Percentiles rank a stretch among this genome's conserved stretches.
phyloP scores from a whole-genome alignment of 192 early-diverging fungal genomes.

The Powellomyces hirtus region DNA sequence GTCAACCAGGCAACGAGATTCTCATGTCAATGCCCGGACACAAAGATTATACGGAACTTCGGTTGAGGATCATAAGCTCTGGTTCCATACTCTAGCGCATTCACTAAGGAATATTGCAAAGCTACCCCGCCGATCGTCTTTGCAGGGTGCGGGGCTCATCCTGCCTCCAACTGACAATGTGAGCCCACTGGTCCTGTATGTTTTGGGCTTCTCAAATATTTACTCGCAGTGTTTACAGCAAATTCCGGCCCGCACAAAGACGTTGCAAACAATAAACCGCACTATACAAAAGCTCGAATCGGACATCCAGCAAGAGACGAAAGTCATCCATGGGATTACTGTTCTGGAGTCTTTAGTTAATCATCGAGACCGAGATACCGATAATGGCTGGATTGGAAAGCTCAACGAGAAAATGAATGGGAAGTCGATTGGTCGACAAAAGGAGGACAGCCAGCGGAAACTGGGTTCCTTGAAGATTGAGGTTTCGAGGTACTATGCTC shows the following conservation, averaged over 20 bases:
- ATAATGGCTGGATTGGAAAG: neutral
- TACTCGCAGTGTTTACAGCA: neutral
- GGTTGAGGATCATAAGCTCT: slow-evolving; percentile 6
- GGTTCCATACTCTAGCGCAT: neutral
- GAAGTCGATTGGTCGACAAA: neutral
- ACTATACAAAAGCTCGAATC: neutral
- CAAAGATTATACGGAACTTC: neutral
- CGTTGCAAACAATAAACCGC: slow-evolving; percentile 5
- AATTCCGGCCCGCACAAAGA: neutral
- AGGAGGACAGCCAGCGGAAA: neutral
- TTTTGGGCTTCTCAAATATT: too few species aligned
- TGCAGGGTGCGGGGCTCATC: slow-evolving; percentile 18
- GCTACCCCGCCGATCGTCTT: slow-evolving; percentile 1
- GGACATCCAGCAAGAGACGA: slow-evolving; percentile 14
- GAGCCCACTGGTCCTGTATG: too few species aligned
- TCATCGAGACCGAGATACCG: neutral
- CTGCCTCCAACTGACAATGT: neutral
- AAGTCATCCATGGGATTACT: neutral
- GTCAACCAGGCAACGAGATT: neutral
- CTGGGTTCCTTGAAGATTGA: neutral
- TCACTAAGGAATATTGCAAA: neutral
- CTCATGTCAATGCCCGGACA: neutral
- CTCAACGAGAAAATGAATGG: neutral
- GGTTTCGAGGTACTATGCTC: slow-evolving; percentile 8
- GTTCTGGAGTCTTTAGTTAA: slow-evolving; percentile 1